Percentiles rank a stretch among this genome's conserved stretches.
phyloP scores from a whole-genome alignment of 441 rosid genomes.

The Daphne laureola region DNA sequence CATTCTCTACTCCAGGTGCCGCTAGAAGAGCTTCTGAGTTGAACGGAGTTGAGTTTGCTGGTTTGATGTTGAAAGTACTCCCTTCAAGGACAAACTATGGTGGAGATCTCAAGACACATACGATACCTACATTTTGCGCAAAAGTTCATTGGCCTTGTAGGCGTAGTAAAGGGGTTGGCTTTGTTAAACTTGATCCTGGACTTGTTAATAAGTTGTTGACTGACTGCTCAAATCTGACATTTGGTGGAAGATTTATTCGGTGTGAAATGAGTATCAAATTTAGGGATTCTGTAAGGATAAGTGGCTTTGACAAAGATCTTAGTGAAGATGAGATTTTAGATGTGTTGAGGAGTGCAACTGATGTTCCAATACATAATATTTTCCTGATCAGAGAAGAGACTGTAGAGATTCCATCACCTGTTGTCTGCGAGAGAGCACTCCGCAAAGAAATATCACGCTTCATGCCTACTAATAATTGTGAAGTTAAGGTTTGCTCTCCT shows the following conservation, averaged over 20 bases:
- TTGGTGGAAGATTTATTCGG: conserved; percentile 28
- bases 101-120: conserved; percentile 32
- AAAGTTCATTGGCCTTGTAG: conserved; percentile 54
- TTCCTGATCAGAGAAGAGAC: conserved; percentile 38
- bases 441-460: conserved; percentile 43
- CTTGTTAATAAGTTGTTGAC: conserved; percentile 28
- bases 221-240: conserved; percentile 29
- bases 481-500: conserved; percentile 48
- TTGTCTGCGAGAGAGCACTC: conserved; percentile 42
- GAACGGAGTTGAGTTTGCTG: conserved; percentile 41
- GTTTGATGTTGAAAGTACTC: conserved; percentile 38
- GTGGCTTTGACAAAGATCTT: conserved; percentile 40
- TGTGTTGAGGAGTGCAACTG: conserved; percentile 28
- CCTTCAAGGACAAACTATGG: conserved; percentile 41
- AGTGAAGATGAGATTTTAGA: conserved; percentile 47
- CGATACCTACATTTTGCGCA: conserved; percentile 57
- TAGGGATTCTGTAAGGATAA: conserved; percentile 25
- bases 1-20: conserved; percentile 56
- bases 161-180: conserved; percentile 38
- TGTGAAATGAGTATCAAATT: conserved; percentile 23
- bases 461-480: conserved; percentile 43
- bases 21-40: conserved; percentile 49
- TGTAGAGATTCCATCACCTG: conserved; percentile 31
- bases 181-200: conserved; percentile 28
- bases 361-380: conserved; percentile 33